Evolutionary conservation across 768 basidiomycete species (phyloP).

Genomic region (Xerocomellus dryophilus): DNA sequence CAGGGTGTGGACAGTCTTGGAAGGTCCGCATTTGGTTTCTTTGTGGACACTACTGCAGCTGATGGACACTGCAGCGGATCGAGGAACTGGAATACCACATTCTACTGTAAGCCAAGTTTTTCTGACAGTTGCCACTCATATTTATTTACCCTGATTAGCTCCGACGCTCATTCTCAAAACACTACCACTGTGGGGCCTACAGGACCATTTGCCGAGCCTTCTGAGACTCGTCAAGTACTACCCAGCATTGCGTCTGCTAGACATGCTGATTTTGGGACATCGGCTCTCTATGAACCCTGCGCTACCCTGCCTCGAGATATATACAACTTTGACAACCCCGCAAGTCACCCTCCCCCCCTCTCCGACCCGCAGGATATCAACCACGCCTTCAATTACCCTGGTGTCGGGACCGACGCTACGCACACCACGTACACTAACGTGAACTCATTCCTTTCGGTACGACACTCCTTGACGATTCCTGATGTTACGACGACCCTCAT

Average conservation of each 20-base stretch:
- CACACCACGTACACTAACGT: conserved; percentile 12
- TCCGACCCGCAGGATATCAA: conserved; percentile 7
- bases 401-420: neutral
- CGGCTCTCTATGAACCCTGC: too few relatives aligned
- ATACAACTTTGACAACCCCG: neutral
- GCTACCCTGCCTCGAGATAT: too few relatives aligned
- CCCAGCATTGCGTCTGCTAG: too few relatives aligned
- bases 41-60: neutral
- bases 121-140: too few relatives aligned
- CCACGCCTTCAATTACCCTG: neutral
- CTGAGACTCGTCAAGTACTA: too few relatives aligned
- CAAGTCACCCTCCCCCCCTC: neutral
- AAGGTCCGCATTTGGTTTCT: neutral
- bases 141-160: too few relatives aligned
- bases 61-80: neutral
- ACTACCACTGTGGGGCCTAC: too few relatives aligned
- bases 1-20: neutral
- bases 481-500: conserved; percentile 6
- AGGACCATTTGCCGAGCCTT: too few relatives aligned
- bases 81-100: neutral
- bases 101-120: neutral
- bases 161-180: too few relatives aligned
- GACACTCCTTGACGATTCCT: neutral
- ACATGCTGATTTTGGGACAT: too few relatives aligned
- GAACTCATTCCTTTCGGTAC: neutral